A percentile compares a stretch with the other conserved stretches of the same genome.
Evolutionary conservation across 441 rosid genomes (phyloP).

Genomic region (Sinapis alba): DNA sequence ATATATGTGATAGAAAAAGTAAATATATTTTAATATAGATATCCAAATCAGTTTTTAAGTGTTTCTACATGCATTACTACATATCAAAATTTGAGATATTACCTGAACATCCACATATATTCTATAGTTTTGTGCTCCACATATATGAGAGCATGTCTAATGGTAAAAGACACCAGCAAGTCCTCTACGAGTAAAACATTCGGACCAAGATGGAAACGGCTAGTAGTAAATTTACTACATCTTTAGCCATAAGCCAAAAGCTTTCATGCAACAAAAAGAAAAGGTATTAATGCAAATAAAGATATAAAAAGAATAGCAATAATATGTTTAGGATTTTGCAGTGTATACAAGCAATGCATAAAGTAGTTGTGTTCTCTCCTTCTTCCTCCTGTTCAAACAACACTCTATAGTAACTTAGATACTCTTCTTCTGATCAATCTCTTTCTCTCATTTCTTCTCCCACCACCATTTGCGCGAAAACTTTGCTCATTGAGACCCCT

Average conservation of each 20-base stretch:
- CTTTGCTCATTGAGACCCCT: conserved; percentile 71
- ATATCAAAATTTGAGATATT: too few relatives aligned
- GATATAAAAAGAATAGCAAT: neutral
- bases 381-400: neutral
- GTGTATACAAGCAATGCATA: neutral
- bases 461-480: neutral
- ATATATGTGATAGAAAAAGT: neutral
- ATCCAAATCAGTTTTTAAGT: too few relatives aligned
- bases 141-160: neutral
- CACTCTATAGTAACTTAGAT: neutral
- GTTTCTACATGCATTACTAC: neutral
- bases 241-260: neutral
- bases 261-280: neutral
- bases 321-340: neutral
- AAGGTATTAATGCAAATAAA: neutral
- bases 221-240: neutral
- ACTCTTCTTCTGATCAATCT: neutral
- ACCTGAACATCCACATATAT: neutral
- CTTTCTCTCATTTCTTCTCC: neutral
- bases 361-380: neutral
- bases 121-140: too few relatives aligned
- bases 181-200: neutral
- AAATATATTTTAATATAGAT: too few relatives aligned
- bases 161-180: neutral
- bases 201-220: neutral